Conservation (phyloP, 148 eudicot species). For the Mesembryanthemum crystallinum region DNA sequence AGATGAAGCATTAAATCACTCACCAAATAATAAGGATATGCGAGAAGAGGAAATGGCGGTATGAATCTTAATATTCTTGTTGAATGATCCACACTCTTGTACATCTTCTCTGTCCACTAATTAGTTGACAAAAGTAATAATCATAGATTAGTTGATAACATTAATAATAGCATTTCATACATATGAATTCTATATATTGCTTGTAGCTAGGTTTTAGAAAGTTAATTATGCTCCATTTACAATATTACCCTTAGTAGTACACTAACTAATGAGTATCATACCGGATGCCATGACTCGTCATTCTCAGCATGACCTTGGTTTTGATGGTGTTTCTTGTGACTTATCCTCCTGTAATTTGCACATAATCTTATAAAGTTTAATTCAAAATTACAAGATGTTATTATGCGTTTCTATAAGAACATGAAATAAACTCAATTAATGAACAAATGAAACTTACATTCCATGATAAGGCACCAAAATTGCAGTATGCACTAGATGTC, state of each 20-base stretch:
- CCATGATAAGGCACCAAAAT: conserved; percentile 68
- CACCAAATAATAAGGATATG: conserved; percentile 55
- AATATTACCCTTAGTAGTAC: too few relatives aligned
- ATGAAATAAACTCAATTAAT: background rate
- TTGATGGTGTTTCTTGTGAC: conserved; percentile 64
- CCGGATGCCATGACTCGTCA: conserved; percentile 68
- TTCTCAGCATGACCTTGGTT: conserved; percentile 67
- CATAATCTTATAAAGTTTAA: background rate
- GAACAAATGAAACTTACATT: conserved; percentile 40
- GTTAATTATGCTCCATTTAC: too few relatives aligned
- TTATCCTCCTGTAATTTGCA: conserved; percentile 46
- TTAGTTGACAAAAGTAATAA: background rate
- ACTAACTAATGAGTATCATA: conserved; percentile 4
- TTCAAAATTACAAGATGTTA: too few relatives aligned
- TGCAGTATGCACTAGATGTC: conserved; percentile 59
- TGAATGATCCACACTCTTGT: conserved; percentile 30
- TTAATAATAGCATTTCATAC: too few relatives aligned
- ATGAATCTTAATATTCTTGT: conserved; percentile 43
- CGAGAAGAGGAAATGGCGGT: conserved; percentile 54
- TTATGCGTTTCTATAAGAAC: background rate
- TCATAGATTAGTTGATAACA: too few relatives aligned
- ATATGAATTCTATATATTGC: too few relatives aligned
- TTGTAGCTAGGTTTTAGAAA: too few relatives aligned
- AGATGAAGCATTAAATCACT: conserved; percentile 23
- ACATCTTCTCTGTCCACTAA: conserved; percentile 49